phyloP scores from a whole-genome alignment of 148 eudicot species.

The Camellia granthamiana region DNA sequence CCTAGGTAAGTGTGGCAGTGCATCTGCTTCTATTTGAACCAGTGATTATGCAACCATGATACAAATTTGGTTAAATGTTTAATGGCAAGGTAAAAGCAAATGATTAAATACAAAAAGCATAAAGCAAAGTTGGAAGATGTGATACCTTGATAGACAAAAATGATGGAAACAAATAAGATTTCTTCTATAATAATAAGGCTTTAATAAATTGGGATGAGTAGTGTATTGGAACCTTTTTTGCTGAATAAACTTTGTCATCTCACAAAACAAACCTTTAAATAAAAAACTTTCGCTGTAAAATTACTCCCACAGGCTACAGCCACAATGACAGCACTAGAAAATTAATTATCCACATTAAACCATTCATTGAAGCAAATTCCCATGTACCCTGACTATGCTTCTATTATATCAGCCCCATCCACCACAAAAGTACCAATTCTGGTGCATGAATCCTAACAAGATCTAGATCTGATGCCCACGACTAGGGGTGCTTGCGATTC shows the following conservation, averaged over 20 bases:
- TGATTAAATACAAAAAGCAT: not conserved
- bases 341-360: too few relatives aligned
- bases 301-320: too few relatives aligned
- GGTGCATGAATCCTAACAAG: not conserved
- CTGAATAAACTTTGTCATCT: not conserved
- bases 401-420: not conserved
- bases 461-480: not conserved
- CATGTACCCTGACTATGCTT: not conserved
- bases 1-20: not conserved
- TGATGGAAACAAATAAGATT: not conserved
- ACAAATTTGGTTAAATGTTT: not conserved
- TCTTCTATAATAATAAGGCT: not conserved
- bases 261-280: not conserved
- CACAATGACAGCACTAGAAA: too few relatives aligned
- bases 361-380: not conserved
- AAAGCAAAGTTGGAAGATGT: not conserved
- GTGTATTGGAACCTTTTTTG: too few relatives aligned
- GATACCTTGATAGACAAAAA: not conserved
- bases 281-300: not conserved
- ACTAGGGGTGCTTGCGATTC: too few relatives aligned
- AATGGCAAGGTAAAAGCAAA: not conserved
- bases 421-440: not conserved
- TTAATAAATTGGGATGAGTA: not conserved
- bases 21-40: not conserved
- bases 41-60: too few relatives aligned